Base-by-base conservation (phyloP, 495 filamentous ascomycete species). In the Xylaria acuta region DNA sequence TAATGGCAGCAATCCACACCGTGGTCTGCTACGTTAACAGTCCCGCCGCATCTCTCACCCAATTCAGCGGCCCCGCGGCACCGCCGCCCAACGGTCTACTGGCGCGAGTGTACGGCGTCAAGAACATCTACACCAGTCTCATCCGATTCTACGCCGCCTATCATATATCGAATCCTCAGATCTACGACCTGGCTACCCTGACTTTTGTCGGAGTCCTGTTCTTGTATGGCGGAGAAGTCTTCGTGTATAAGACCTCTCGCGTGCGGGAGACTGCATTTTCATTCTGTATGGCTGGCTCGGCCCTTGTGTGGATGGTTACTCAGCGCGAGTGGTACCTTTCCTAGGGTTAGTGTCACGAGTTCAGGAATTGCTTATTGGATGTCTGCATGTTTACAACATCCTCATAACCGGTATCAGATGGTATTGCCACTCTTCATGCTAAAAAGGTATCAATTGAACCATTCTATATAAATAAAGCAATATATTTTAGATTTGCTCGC, bases 111-210 rank as follows among this genome's bases (percentile, higher is more conserved):
- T 81, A 82, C 64, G 80, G 79, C 2, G 49, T 80, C 49, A 77
- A 80, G 69, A 82, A 80, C 43, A 51, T 80, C 36, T 81, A 81
- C 71, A 75, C 79, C 2, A 40, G 70, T 32, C 45, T 77, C 34
- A 82, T 81, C 64, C 73, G 79, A 3, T 45, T 72, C 34, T 81
- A 81, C 60, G 77, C 80, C 0, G 79, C 80, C 18, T 81, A 80
- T 27, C 53, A 82, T 68, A 76, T 81, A 58, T 65, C 70, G 5
- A 79, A 79, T 58, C 56, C 73, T 12, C 72, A 78, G 54, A 12
- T 81, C 25, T 82, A 82, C 63, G 73, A 76, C n/a, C 73, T 81
- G 40, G 77, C 78, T 14, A 63, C 73, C 18, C 43, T 41, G 54
- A 79, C 76, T 20, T 82, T 79, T 56, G 73, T 70, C 25, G 79